phyloP scores from a whole-genome alignment of 176 grass and related monocot species.

The Elymus sibiricus region DNA sequence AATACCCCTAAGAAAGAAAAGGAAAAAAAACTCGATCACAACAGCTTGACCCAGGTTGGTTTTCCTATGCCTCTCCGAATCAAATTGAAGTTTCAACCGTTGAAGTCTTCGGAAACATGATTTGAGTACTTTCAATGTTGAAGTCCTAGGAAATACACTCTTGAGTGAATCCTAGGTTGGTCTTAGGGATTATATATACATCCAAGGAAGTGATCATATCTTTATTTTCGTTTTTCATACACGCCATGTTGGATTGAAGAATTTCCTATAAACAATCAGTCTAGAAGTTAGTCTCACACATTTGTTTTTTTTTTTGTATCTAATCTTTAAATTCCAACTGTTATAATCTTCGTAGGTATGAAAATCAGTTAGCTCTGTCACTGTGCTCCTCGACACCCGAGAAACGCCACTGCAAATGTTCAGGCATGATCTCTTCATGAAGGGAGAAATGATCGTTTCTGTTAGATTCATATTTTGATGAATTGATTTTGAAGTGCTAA shows the following conservation, averaged over 20 bases:
- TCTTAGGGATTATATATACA: not conserved
- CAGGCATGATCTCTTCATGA: not conserved
- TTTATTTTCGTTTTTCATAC: not conserved
- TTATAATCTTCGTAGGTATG: not conserved
- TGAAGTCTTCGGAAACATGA: not conserved
- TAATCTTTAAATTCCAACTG: not conserved
- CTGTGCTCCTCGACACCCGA: not conserved
- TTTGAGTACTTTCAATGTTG: not conserved
- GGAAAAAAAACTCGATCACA: too few relatives aligned
- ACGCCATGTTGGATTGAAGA: not conserved
- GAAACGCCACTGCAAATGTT: not conserved
- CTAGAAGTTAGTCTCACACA: not conserved
- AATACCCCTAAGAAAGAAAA: too few relatives aligned
- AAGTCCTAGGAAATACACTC: not conserved
- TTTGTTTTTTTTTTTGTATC: not conserved
- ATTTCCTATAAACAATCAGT: not conserved
- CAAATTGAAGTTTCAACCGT: not conserved
- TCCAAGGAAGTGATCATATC: not conserved
- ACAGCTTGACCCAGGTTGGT: too few relatives aligned
- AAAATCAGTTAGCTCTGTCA: not conserved
- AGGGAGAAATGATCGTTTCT: not conserved
- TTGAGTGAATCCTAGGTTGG: not conserved
- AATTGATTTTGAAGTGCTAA: not conserved
- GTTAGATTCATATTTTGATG: not conserved
- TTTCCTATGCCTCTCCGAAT: not conserved